phyloP scores from a whole-genome alignment of 495 filamentous ascomycete species.

The Amphirosellinia nigrospora region DNA sequence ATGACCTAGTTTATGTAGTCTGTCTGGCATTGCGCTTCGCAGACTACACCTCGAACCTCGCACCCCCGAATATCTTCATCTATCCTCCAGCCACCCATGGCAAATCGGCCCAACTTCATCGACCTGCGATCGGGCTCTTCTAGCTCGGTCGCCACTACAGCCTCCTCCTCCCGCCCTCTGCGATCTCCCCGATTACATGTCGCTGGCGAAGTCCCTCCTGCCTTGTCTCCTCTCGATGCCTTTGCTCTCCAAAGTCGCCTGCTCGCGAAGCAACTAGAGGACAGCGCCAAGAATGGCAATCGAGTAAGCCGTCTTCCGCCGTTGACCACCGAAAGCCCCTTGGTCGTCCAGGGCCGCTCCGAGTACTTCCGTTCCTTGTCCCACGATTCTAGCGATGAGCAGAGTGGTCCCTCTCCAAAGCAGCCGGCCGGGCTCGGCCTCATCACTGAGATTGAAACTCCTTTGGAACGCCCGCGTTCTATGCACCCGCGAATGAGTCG shows the following conservation, averaged over 20 bases:
- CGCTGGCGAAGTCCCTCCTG: slow-evolving; percentile 87
- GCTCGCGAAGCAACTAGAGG: slow-evolving; percentile 84
- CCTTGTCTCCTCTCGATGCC: slow-evolving; percentile 92
- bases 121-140: slow-evolving; percentile 70
- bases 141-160: slow-evolving; percentile 52
- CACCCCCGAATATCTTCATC: neutral
- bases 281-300: slow-evolving; percentile 68
- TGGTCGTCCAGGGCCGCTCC: slow-evolving; percentile 70
- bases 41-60: slow-evolving; percentile 1
- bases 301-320: slow-evolving; percentile 87
- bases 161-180: slow-evolving; percentile 54
- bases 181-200: slow-evolving; percentile 76
- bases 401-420: slow-evolving; percentile 38
- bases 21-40: slow-evolving; percentile 9
- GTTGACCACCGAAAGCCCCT: slow-evolving; percentile 72
- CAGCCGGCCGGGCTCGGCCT: slow-evolving; percentile 49
- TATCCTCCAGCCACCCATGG: slow-evolving; percentile 47
- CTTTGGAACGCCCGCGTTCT: slow-evolving; percentile 67
- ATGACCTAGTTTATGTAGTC: slow-evolving; percentile 11
- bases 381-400: slow-evolving; percentile 50
- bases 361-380: slow-evolving; percentile 73
- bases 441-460: slow-evolving; percentile 62
- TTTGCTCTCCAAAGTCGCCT: slow-evolving; percentile 87
- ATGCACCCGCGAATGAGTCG: slow-evolving; percentile 76
- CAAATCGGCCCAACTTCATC: slow-evolving; percentile 61